Conservation (phyloP, 2,329 filamentous ascomycete genomes). For the Venturia pyrina region DNA sequence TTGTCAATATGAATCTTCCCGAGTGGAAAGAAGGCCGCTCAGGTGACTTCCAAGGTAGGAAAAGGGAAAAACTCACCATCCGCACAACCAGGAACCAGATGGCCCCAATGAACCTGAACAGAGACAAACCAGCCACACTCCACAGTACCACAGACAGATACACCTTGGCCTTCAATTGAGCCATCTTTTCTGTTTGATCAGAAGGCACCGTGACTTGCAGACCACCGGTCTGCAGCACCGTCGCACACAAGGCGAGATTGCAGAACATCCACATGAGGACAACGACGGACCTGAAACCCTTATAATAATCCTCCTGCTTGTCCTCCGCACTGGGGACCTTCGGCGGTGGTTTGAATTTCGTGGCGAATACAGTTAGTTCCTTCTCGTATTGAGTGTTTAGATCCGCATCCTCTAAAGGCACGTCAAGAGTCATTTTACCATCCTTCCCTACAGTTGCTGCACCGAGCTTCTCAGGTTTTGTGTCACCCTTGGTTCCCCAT, state of each 20-base stretch:
- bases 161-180: conserved; percentile 55
- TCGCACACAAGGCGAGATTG: conserved; percentile 78
- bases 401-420: conserved; percentile 83
- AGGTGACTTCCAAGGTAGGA: too few relatives aligned
- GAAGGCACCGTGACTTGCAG: conserved; percentile 44
- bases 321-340: conserved; percentile 53
- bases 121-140: conserved; percentile 74
- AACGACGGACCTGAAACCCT: conserved; percentile 83
- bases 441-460: conserved; percentile 85
- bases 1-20: too few relatives aligned
- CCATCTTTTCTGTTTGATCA: conserved; percentile 29
- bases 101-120: conserved; percentile 79
- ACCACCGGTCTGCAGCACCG: conserved; percentile 79
- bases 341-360: conserved; percentile 66
- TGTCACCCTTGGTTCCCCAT: conserved; percentile 96
- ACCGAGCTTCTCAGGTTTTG: conserved; percentile 84
- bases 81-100: conserved; percentile 75
- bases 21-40: too few relatives aligned
- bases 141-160: conserved; percentile 84
- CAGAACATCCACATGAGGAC: conserved; percentile 95
- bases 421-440: conserved; percentile 84
- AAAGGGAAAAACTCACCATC: conserved; percentile 18
- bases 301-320: conserved; percentile 96
- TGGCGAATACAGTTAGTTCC: conserved; percentile 63
- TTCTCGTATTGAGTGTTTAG: conserved; percentile 90